Percentiles rank a stretch among this genome's conserved stretches.
These are phyloP conservation scores for Euclidium syriacum DNA, from an alignment of 345 rosid genomes.

Conservation along the genomic window DNA sequence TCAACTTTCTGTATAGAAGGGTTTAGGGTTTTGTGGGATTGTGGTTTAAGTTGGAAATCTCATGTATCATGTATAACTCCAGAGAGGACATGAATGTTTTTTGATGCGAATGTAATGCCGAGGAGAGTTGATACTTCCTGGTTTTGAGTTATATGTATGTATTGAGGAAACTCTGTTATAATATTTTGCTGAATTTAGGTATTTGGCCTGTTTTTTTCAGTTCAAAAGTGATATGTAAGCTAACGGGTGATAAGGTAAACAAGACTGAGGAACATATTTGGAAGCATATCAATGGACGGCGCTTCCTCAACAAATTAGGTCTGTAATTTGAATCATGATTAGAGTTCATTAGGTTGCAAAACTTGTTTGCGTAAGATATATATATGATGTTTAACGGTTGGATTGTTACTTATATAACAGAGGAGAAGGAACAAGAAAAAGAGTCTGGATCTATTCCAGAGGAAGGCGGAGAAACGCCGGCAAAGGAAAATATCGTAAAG, in stretches of 20 bases:
- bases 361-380: not conserved
- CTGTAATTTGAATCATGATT: constrained; percentile 3
- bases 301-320: constrained; percentile 90
- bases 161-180: constrained; percentile 10
- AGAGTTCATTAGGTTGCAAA: not conserved
- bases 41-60: not conserved
- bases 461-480: constrained; percentile 16
- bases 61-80: not conserved
- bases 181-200: constrained; percentile 1
- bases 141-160: not conserved
- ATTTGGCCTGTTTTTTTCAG: constrained; percentile 31
- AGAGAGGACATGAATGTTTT: not conserved
- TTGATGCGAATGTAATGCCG: not conserved
- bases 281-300: constrained; percentile 86
- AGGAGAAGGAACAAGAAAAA: constrained; percentile 62
- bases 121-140: not conserved
- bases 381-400: not conserved
- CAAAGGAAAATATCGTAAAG: constrained; percentile 23
- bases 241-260: constrained; percentile 85
- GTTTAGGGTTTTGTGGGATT: constrained; percentile 16
- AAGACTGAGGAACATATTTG: constrained; percentile 94
- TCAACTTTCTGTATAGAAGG: not conserved
- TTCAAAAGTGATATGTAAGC: constrained; percentile 74
- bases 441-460: constrained; percentile 26
- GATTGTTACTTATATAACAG: constrained; percentile 33